phyloP scores from a whole-genome alignment of 2,329 filamentous ascomycete genomes.

The Sordariomycetes sp. region DNA sequence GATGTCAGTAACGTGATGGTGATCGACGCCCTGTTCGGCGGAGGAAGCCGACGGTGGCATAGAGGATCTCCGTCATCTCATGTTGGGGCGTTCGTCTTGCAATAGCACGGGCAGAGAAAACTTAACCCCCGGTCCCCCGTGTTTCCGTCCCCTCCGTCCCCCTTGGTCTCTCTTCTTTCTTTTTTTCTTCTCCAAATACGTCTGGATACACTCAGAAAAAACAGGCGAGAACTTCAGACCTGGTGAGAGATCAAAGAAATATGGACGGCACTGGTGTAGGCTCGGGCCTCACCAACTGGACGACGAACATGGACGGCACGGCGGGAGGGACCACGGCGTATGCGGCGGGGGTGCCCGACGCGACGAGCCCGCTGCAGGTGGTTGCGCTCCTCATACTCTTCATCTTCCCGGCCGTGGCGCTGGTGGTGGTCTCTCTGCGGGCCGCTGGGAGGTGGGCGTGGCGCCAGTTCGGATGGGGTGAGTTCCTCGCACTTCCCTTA shows the following conservation, averaged over 20 bases:
- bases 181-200: not conserved
- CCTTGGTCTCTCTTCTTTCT: not conserved
- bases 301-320: not conserved
- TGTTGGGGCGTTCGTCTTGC: not conserved
- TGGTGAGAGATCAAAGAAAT: not conserved
- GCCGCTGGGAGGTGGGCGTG: slow-evolving; percentile 16
- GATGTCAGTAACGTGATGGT: not conserved
- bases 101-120: not conserved
- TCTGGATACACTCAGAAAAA: not conserved
- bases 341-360: not conserved
- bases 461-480: slow-evolving; percentile 17
- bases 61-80: not conserved
- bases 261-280: not conserved
- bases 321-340: not conserved
- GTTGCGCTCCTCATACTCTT: slow-evolving; percentile 18
- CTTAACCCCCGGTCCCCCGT: not conserved
- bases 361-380: slow-evolving; percentile 14
- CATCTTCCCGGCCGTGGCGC: slow-evolving; percentile 18
- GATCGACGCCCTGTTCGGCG: not conserved
- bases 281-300: not conserved
- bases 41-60: not conserved
- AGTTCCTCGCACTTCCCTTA: not conserved
- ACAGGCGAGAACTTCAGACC: not conserved
- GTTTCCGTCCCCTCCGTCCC: not conserved
- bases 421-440: slow-evolving; percentile 14